Percentiles rank a stretch among this genome's conserved stretches.
Evolutionary conservation across 2,329 filamentous ascomycete species (phyloP).

Genomic region (Penicillium rolfsii): DNA sequence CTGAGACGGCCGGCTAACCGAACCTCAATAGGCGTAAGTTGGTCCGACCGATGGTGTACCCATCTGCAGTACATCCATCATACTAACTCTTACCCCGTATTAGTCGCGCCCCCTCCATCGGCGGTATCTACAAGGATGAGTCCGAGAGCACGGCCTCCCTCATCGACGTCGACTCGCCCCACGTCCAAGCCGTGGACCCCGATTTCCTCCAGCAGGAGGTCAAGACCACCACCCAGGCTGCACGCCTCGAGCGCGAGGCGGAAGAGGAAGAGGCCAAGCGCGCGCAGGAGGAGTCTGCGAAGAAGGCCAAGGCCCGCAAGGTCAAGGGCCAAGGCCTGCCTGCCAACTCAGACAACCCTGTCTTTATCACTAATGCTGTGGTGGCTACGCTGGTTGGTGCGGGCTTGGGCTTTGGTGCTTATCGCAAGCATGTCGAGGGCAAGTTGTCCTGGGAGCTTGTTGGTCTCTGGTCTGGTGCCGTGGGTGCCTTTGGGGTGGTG

Average conservation of each 20-base stretch:
- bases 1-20: constrained; percentile 14
- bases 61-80: neutral
- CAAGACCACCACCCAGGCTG: constrained; percentile 52
- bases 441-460: constrained; percentile 52
- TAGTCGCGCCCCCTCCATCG: constrained; percentile 49
- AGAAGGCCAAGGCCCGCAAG: constrained; percentile 36
- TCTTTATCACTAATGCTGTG: constrained; percentile 52
- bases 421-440: constrained; percentile 50
- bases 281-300: constrained; percentile 29
- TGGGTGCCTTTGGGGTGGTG: constrained; percentile 49
- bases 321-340: constrained; percentile 41
- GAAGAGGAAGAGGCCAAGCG: constrained; percentile 33
- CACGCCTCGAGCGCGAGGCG: constrained; percentile 47
- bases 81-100: constrained; percentile 15
- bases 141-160: constrained; percentile 48
- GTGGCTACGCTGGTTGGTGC: constrained; percentile 46
- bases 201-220: constrained; percentile 47
- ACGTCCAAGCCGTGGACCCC: constrained; percentile 48
- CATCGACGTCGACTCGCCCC: constrained; percentile 53
- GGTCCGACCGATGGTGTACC: neutral
- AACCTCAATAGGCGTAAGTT: constrained; percentile 43
- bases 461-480: constrained; percentile 47
- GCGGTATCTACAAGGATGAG: constrained; percentile 44
- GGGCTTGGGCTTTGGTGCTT: constrained; percentile 53
- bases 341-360: constrained; percentile 51